Conservation (phyloP, 805 yeast genomes). For the Monosporozyma unispora region DNA sequence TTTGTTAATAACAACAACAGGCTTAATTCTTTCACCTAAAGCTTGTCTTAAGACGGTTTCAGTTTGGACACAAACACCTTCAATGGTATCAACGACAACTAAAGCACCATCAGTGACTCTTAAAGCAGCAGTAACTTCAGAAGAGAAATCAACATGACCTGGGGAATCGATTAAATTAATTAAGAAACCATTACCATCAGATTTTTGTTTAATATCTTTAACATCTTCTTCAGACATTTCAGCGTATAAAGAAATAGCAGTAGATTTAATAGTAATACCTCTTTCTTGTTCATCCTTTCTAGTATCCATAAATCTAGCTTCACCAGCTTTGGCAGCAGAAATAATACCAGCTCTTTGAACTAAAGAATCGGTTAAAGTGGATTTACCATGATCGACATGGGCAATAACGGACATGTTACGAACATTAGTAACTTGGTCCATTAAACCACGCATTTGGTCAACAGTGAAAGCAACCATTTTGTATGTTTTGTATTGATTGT, state of each 20-base stretch:
- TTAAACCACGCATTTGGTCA: constrained; percentile 94
- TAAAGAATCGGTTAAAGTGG: constrained; percentile 97
- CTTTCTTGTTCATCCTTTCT: constrained; percentile 99
- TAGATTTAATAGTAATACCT: constrained; percentile 99
- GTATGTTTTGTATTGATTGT: constrained; percentile 1
- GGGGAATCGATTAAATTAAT: constrained; percentile 98
- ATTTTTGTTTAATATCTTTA: constrained; percentile 77
- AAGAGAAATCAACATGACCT: constrained; percentile 99
- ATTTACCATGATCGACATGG: constrained; percentile 99
- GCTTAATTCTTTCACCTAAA: constrained; percentile 98
- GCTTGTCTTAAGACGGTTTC: constrained; percentile 99
- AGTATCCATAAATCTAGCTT: constrained; percentile 99
- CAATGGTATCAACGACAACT: constrained; percentile 98
- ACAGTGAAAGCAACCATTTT: constrained; percentile 45
- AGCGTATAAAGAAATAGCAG: constrained; percentile 94
- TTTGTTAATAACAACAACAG: constrained; percentile 97
- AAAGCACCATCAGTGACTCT: constrained; percentile 99
- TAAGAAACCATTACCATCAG: constrained; percentile 89
- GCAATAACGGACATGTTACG: constrained; percentile 99
- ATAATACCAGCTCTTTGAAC: constrained; percentile 99
- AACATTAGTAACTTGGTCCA: constrained; percentile 99
- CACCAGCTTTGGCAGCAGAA: constrained; percentile 99
- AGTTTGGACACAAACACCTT: constrained; percentile 99
- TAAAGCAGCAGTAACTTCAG: constrained; percentile 99
- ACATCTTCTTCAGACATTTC: constrained; percentile 74